Percentiles rank a stretch among this genome's conserved stretches.
Conservation (phyloP, 495 filamentous ascomycete species). For the Hypoxylon fuscum region DNA sequence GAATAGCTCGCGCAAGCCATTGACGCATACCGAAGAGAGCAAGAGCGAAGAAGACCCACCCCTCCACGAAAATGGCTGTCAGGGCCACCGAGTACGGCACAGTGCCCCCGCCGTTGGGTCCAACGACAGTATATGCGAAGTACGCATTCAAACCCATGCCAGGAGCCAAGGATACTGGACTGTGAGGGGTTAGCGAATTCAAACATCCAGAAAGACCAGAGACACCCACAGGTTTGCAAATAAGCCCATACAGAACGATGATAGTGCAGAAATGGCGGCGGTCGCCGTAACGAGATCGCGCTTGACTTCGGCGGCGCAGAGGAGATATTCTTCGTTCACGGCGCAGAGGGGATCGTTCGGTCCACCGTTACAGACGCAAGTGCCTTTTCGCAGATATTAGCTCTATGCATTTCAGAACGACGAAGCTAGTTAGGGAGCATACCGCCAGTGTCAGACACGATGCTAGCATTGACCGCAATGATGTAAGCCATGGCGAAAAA, state of each 20-base stretch:
- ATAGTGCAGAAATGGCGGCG: conserved; percentile 76
- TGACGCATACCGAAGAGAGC: conserved; percentile 80
- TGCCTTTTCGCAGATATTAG: conserved; percentile 55
- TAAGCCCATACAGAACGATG: conserved; percentile 78
- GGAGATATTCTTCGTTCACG: conserved; percentile 63
- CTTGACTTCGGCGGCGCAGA: conserved; percentile 67
- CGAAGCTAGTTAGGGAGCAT: conserved; percentile 3
- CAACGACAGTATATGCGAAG: conserved; percentile 84
- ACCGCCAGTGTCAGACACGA: conserved; percentile 64
- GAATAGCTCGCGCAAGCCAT: conserved; percentile 82
- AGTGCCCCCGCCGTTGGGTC: conserved; percentile 70
- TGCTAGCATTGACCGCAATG: conserved; percentile 74
- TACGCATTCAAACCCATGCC: conserved; percentile 89
- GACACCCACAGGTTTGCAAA: conserved; percentile 64
- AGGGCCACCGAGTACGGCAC: conserved; percentile 76
- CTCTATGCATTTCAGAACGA: background rate
- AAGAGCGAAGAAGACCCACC: conserved; percentile 73
- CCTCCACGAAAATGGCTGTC: conserved; percentile 85
- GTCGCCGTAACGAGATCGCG: conserved; percentile 82
- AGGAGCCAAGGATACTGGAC: conserved; percentile 79
- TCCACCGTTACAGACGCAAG: conserved; percentile 70
- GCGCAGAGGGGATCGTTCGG: conserved; percentile 62
- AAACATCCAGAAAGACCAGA: background rate
- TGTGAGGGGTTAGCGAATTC: conserved; percentile 38
- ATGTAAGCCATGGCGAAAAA: conserved; percentile 91